Evolutionary conservation across 2,329 filamentous ascomycete genomes (phyloP).

Genomic region (Dothidotthia symphoricarpi): DNA sequence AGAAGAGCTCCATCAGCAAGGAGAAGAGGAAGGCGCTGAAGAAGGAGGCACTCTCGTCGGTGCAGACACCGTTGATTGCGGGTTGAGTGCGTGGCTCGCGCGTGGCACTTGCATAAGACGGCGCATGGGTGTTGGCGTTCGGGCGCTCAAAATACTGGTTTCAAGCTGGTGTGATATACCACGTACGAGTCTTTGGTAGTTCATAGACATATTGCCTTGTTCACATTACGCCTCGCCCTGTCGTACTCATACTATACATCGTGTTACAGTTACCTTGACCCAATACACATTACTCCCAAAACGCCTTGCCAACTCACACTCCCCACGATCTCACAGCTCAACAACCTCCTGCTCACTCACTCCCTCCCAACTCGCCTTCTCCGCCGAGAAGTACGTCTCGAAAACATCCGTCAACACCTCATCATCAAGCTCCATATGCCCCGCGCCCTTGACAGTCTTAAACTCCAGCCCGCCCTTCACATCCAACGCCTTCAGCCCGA

Average conservation of each 20-base stretch:
- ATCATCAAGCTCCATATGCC: slow-evolving; percentile 76
- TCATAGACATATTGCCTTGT: too few relatives aligned
- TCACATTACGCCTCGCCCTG: too few relatives aligned
- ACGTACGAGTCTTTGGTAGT: slow-evolving; percentile 7
- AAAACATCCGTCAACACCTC: slow-evolving; percentile 66
- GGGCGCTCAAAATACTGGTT: slow-evolving; percentile 21
- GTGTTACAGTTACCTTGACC: too few relatives aligned
- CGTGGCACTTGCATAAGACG: slow-evolving; percentile 13
- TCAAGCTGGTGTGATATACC: slow-evolving; percentile 15
- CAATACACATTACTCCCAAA: too few relatives aligned
- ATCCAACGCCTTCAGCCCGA: slow-evolving; percentile 79
- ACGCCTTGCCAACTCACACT: too few relatives aligned
- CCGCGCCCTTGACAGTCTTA: slow-evolving; percentile 64
- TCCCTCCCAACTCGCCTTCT: slow-evolving; percentile 13
- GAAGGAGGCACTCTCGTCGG: slow-evolving; percentile 47
- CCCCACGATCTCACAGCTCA: slow-evolving; percentile 23
- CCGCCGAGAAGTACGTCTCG: slow-evolving; percentile 61
- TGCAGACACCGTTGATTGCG: slow-evolving; percentile 39
- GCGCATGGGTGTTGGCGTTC: slow-evolving; percentile 18
- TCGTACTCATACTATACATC: too few relatives aligned
- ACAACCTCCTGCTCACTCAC: slow-evolving; percentile 22
- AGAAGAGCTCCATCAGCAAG: slow-evolving; percentile 42
- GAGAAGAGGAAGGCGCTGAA: slow-evolving; percentile 53
- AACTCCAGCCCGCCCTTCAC: slow-evolving; percentile 76
- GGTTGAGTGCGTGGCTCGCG: slow-evolving; percentile 3